Conservation (phyloP, 192 early-diverging fungal genomes). For the Paraglomus brasilianum region DNA sequence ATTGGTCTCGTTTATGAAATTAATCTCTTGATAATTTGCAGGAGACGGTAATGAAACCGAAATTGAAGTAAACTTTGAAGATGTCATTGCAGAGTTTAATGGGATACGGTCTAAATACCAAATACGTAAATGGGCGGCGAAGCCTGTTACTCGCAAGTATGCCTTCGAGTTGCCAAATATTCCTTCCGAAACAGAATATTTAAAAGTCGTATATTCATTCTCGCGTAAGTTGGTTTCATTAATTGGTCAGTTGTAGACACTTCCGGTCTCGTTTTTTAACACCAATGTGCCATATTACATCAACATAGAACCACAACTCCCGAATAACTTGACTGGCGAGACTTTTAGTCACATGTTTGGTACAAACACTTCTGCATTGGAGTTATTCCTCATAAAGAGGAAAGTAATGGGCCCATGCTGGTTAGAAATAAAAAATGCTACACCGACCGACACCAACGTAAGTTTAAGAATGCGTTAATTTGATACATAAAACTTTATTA, state of each 20-base stretch:
- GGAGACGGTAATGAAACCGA: constrained; percentile 56
- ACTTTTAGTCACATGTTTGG: constrained; percentile 90
- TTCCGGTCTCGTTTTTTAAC: not conserved
- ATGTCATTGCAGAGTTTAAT: constrained; percentile 80
- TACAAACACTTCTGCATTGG: constrained; percentile 79
- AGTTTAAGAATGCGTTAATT: not conserved
- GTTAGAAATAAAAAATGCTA: constrained; percentile 69
- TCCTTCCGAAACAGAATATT: constrained; percentile 76
- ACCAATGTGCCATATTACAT: not conserved
- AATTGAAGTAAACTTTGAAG: constrained; percentile 53
- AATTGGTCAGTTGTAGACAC: not conserved
- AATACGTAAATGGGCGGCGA: constrained; percentile 59
- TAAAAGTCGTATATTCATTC: constrained; percentile 85
- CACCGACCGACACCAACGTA: constrained; percentile 50
- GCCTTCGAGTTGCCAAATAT: constrained; percentile 86
- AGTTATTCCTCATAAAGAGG: constrained; percentile 90
- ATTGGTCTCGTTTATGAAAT: not conserved
- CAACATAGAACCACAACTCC: constrained; percentile 56
- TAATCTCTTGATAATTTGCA: constrained; percentile 8
- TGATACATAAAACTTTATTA: not conserved
- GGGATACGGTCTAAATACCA: constrained; percentile 51
- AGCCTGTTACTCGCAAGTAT: constrained; percentile 76
- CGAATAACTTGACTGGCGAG: constrained; percentile 57
- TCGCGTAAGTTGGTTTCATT: constrained; percentile 41
- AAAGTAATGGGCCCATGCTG: constrained; percentile 97